A percentile compares a stretch with the other conserved stretches of the same genome.
These are phyloP conservation scores for Corymbia maculata DNA, from an alignment of 345 rosid species.

Conservation along the genomic window DNA sequence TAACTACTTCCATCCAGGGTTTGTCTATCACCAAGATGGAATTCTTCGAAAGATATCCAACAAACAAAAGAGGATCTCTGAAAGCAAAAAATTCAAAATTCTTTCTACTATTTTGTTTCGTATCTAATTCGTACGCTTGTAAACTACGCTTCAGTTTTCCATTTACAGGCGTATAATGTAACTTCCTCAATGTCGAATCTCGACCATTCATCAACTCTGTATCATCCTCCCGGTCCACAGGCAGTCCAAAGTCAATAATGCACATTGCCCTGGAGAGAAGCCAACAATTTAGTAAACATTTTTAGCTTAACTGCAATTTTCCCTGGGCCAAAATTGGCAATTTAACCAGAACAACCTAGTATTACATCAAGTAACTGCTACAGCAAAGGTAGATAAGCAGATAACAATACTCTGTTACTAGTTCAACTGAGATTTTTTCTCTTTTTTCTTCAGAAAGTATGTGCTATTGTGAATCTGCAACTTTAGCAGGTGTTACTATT, in stretches of 20 bases:
- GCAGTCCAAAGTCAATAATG: slow-evolving; percentile 67
- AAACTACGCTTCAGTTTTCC: slow-evolving; percentile 42
- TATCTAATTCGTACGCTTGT: slow-evolving; percentile 33
- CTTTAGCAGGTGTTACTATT: background rate
- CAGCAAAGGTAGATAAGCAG: background rate
- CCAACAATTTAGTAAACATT: background rate
- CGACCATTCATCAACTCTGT: slow-evolving; percentile 30
- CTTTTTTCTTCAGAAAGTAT: background rate
- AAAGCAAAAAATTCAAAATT: slow-evolving; percentile 73
- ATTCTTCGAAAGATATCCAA: slow-evolving; percentile 70
- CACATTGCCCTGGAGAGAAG: slow-evolving; percentile 74
- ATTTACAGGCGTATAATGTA: slow-evolving; percentile 24
- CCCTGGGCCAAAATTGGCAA: background rate
- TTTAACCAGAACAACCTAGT: background rate
- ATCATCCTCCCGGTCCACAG: slow-evolving; percentile 57
- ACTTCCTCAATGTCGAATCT: slow-evolving; percentile 29
- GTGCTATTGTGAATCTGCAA: background rate
- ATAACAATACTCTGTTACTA: background rate
- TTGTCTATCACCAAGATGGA: slow-evolving; percentile 75
- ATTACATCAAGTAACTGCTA: background rate
- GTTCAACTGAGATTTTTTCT: background rate
- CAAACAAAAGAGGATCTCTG: slow-evolving; percentile 80
- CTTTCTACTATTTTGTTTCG: slow-evolving; percentile 37
- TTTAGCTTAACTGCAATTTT: background rate
- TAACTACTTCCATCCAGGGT: slow-evolving; percentile 89